A percentile compares a stretch with the other conserved stretches of the same genome.
These are phyloP conservation scores for Metarhizium brunneum DNA, from an alignment of 2,329 filamentous ascomycete genomes.

Conservation along the genomic window DNA sequence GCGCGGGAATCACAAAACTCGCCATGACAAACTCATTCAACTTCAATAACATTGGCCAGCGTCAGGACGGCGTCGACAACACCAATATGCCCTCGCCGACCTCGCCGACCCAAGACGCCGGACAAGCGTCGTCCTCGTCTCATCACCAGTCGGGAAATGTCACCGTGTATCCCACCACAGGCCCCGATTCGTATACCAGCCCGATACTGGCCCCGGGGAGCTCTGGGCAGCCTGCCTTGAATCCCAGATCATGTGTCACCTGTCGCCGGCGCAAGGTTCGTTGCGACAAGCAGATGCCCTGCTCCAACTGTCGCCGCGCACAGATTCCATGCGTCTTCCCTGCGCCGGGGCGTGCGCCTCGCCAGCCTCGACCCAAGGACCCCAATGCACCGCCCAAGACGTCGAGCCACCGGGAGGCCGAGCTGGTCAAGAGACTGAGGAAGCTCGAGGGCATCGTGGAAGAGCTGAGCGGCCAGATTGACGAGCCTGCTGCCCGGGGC, in stretches of 20 bases:
- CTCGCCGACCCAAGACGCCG: conserved; percentile 13
- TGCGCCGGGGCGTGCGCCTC: conserved; percentile 61
- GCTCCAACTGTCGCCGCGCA: conserved; percentile 64
- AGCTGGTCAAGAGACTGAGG: conserved; percentile 62
- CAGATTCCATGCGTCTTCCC: conserved; percentile 66
- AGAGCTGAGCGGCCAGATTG: conserved; percentile 56
- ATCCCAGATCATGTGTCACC: conserved; percentile 41
- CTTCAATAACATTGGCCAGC: conserved; percentile 14
- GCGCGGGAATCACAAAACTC: neutral
- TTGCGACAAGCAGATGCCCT: conserved; percentile 71
- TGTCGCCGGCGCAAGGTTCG: conserved; percentile 56
- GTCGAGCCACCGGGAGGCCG: conserved; percentile 53
- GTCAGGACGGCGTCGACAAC: conserved; percentile 11
- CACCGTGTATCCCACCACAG: conserved; percentile 31
- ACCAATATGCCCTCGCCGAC: conserved; percentile 14
- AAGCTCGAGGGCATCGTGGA: conserved; percentile 70
- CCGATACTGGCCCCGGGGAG: conserved; percentile 25
- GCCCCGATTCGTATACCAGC: conserved; percentile 26
- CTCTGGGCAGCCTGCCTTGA: conserved; percentile 25
- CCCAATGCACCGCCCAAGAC: conserved; percentile 52
- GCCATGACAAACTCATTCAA: conserved; percentile 10
- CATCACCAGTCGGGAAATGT: conserved; percentile 21
- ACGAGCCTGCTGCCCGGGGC: conserved; percentile 32
- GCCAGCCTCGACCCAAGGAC: conserved; percentile 56
- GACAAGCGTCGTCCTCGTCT: conserved; percentile 7